Base-by-base conservation (phyloP, 495 filamentous ascomycete genomes). In the Penicillium tannophilum region DNA sequence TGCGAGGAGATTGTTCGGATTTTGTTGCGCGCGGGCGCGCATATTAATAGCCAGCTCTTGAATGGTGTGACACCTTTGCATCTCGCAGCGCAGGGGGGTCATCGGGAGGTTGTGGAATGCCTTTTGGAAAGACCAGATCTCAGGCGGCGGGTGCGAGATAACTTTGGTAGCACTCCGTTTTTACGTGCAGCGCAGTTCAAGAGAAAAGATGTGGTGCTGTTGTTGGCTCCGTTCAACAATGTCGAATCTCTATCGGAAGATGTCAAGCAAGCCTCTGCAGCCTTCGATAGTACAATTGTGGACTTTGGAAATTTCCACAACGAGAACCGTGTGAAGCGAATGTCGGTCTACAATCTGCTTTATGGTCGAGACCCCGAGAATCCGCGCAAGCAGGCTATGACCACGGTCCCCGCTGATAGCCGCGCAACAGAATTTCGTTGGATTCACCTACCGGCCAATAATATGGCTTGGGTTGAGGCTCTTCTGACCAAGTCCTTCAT, bases 361-460 rank as follows among this genome's bases (percentile, higher is more conserved):
- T 90, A 88, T 63, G 87, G 82, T 8, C 76, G 79, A 43, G 85
- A 88, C 59, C 45, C 72, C 11, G 74, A 84, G 52, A 83, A 85
- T 58, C 67, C 70, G 23, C 64, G 72, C 7, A 80, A 76, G 44
- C 78, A 82, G 52, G 79, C 78, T 30, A 69, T 86, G 16, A 79
- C 75, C 6, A 82, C 86, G 1, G 56, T 85, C 2, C 80, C 82
- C 0, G 79, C 75, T 35, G 79, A 86, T 53, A 78, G 76, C 49
- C 76, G 79, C 39, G 78, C 77, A 7, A 79, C 81, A n/a, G 74
- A 83, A 35, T 90, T 88, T 59, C 74, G 87, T 24, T 90, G 87
- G 87, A 87, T 90, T 55, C 86, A 90, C 75, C 72, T 90, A 0
- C 87, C 87, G 6, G 85, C 86, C 0, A 87, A 85, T 54, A 82